Conservation (phyloP, 78 protist species). For the Dictyostelium firmibasis region DNA sequence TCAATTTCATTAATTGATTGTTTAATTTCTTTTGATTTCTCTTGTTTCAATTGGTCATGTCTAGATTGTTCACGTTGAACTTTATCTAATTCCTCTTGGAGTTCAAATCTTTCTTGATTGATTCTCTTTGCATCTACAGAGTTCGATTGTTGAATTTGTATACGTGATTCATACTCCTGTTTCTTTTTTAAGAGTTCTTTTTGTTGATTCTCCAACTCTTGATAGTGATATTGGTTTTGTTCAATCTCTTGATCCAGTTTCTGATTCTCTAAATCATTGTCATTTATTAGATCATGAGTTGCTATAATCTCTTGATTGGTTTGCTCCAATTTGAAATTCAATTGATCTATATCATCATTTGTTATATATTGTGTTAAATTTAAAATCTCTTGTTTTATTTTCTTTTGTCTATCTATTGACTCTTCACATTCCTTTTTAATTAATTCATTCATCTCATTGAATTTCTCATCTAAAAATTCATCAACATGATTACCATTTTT, state of each 20-base stretch:
- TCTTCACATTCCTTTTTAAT: neutral
- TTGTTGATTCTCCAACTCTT: neutral
- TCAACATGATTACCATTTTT: neutral
- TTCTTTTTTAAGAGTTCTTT: neutral
- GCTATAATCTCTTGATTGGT: neutral
- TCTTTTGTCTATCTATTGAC: neutral
- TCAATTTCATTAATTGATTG: neutral
- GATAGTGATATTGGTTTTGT: neutral
- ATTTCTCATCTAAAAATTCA: neutral
- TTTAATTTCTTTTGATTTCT: slow-evolving; percentile 1
- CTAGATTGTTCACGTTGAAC: neutral
- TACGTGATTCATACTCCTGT: neutral
- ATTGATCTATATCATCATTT: slow-evolving; percentile 1
- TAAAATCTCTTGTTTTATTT: neutral
- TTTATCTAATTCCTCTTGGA: slow-evolving; percentile 31
- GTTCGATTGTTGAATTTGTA: slow-evolving; percentile 38
- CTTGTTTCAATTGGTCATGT: neutral
- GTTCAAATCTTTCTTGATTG: slow-evolving; percentile 7
- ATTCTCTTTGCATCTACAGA: slow-evolving; percentile 43
- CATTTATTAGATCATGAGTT: neutral
- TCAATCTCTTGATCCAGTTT: neutral
- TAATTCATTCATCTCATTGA: neutral
- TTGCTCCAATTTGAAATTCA: neutral
- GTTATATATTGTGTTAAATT: neutral
- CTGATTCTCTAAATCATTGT: neutral